Evolutionary conservation across 2,329 filamentous ascomycete species (phyloP), one percentile per base, ranked within the genome.

Genomic region (Juglanconis oblonga): DNA sequence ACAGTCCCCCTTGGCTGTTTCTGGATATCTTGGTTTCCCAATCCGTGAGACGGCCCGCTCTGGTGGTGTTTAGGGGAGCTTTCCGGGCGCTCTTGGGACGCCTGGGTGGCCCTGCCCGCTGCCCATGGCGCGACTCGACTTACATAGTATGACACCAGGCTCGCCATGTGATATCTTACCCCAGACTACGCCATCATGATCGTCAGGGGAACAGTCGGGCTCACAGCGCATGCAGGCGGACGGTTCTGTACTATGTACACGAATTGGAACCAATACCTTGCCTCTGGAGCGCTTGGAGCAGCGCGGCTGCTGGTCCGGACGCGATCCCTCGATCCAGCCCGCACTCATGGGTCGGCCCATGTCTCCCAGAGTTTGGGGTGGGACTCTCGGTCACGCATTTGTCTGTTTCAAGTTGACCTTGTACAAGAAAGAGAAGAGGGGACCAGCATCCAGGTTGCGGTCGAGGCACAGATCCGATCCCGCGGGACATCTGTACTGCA

Each of bases 1-100:
- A 61, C 48, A 45, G 47, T 47, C 40, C 61, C 51, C 54, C 57
- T 55, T 45, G 47, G 50, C 55, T 58, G 42, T 62, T 55, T 64
- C 60, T 63, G 59, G 49, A 44, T 53, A 38, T 44, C 61, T 52
- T 63, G 59, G 58, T 55, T 64, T 64, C 62, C 50, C 58, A 58
- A 58, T 61, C 36, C 32, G 58, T 52, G 50, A 52, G 50, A 51
- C 53, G 51, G 50, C 52, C 57, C 52, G 52, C 35, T 58, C 57
- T 47, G 61, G 36, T 42, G 32, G 40, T 50, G 42, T 44, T 50
- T 17, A 52, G 51, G 38, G 33, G 14, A 55, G 24, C 31, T 47
- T 57, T 50, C 50, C 61, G 49, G 45, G 40, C 11, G 38, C 13
- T 14, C 42, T 50, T 24, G 17, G 50, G 47, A 51, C 47, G 52